These are phyloP conservation scores for Metschnikowia cubensis DNA, from an alignment of 805 yeast species.

Conservation along the genomic window DNA sequence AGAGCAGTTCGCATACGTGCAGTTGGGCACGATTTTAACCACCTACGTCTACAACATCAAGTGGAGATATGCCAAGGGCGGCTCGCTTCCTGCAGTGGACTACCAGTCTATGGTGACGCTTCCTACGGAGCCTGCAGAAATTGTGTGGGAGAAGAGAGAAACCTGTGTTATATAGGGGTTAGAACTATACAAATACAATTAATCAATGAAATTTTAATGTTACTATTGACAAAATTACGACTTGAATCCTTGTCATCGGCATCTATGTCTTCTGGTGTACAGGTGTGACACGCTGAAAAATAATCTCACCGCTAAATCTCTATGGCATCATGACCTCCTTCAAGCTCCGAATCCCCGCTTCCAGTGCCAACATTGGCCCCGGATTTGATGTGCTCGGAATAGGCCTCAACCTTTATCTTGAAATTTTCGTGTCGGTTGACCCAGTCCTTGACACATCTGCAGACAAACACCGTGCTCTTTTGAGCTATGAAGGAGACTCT, in stretches of 20 bases:
- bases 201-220: no score
- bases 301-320: slow-evolving; percentile 11
- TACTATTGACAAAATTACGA: no score
- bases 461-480: slow-evolving; percentile 65
- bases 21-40: slow-evolving; percentile 79
- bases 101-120: slow-evolving; percentile 90
- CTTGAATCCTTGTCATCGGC: no score
- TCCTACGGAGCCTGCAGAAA: slow-evolving; percentile 73
- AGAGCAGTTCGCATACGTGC: slow-evolving; percentile 95
- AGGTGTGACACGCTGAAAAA: slow-evolving; percentile 1
- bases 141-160: slow-evolving; percentile 66
- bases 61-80: slow-evolving; percentile 55
- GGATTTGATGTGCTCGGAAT: slow-evolving; percentile 97
- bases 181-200: background rate
- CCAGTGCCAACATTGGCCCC: slow-evolving; percentile 97
- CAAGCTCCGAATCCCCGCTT: slow-evolving; percentile 81
- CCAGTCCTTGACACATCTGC: slow-evolving; percentile 39
- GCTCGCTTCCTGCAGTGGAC: slow-evolving; percentile 61
- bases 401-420: slow-evolving; percentile 73
- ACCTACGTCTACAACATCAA: slow-evolving; percentile 70
- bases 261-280: background rate
- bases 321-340: slow-evolving; percentile 44
- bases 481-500: slow-evolving; percentile 78
- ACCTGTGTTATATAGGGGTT: slow-evolving; percentile 25
- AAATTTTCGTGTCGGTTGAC: slow-evolving; percentile 66